Conservation (phyloP, 2,329 filamentous ascomycete genomes). For the Cladosporium halotolerans region DNA sequence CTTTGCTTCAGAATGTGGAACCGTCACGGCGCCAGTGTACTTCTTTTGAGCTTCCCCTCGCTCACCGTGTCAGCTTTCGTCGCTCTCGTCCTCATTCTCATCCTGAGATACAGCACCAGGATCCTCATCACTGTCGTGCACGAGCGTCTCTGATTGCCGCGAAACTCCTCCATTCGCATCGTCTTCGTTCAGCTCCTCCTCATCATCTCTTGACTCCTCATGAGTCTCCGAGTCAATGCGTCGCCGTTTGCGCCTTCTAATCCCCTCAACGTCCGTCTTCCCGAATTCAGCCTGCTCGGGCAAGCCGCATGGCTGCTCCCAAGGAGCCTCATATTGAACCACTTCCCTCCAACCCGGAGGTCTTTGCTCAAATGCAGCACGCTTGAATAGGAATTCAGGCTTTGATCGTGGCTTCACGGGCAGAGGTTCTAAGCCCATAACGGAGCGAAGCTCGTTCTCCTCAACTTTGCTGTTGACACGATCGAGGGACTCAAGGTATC, state of each 20-base stretch:
- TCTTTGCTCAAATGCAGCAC: slow-evolving; percentile 26
- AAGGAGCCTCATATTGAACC: slow-evolving; percentile 42
- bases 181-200: too few species aligned
- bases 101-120: too few species aligned
- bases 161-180: too few species aligned
- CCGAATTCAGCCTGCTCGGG: slow-evolving; percentile 10
- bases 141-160: too few species aligned
- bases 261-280: slow-evolving; percentile 14
- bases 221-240: not conserved
- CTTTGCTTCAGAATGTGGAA: too few species aligned
- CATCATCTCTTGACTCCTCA: not conserved
- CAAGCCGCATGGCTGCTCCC: slow-evolving; percentile 36
- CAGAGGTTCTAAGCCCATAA: slow-evolving; percentile 33
- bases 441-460: slow-evolving; percentile 40
- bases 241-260: slow-evolving; percentile 2
- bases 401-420: slow-evolving; percentile 27
- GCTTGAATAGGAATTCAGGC: not conserved
- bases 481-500: slow-evolving; percentile 45
- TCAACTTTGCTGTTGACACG: slow-evolving; percentile 37
- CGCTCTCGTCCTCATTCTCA: too few species aligned
- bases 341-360: slow-evolving; percentile 41
- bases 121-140: too few species aligned
- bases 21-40: too few species aligned
- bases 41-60: too few species aligned
- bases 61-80: too few species aligned